Evolutionary conservation across 495 filamentous ascomycete genomes (phyloP).

Genomic region (Xylaria longipes): DNA sequence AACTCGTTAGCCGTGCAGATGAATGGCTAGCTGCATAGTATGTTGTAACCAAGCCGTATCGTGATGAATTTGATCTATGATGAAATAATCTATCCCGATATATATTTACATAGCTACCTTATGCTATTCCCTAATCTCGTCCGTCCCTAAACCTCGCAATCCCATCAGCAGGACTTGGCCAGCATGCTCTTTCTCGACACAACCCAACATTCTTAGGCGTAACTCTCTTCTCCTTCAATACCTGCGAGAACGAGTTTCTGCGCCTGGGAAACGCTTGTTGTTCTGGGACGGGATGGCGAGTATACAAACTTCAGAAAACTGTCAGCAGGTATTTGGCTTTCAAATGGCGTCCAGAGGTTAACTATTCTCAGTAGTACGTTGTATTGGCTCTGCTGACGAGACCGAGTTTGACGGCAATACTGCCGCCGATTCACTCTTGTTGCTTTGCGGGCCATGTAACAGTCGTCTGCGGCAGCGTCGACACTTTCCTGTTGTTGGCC

Average conservation of each 20-base stretch:
- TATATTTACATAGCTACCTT: neutral
- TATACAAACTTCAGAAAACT: neutral
- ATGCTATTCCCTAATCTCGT: neutral
- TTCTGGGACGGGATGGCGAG: neutral
- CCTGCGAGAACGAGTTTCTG: slow-evolving; percentile 1
- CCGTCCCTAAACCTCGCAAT: neutral
- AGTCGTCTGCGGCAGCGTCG: slow-evolving; percentile 19
- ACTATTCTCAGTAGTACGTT: neutral
- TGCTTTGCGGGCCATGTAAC: neutral
- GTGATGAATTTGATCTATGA: neutral
- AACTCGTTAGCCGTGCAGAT: neutral
- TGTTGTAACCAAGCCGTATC: neutral
- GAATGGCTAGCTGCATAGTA: neutral
- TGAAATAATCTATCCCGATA: neutral
- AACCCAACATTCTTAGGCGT: neutral
- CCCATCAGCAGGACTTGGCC: neutral
- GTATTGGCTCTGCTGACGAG: neutral
- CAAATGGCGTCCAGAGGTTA: neutral
- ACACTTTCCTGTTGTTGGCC: slow-evolving; percentile 28
- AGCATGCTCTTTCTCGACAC: neutral
- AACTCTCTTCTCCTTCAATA: neutral
- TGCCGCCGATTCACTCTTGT: neutral
- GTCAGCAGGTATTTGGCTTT: neutral
- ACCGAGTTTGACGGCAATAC: neutral
- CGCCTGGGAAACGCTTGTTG: neutral